Conservation (phyloP, 495 filamentous ascomycete species). For the Trichoderma gamsii region DNA sequence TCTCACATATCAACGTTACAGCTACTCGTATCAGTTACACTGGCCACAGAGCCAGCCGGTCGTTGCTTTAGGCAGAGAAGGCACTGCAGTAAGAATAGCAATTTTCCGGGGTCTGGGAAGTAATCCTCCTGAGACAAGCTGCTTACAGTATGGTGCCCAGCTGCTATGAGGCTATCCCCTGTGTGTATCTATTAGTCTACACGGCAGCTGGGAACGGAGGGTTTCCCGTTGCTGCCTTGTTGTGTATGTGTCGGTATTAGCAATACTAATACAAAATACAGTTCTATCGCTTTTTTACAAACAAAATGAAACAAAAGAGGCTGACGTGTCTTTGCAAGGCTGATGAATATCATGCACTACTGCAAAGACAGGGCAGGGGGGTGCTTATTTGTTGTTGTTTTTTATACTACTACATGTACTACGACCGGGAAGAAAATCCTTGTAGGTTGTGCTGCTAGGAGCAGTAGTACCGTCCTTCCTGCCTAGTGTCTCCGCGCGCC, state of each 20-base stretch:
- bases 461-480: neutral
- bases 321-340: constrained; percentile 11
- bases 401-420: neutral
- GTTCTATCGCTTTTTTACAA: too few species aligned
- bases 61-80: neutral
- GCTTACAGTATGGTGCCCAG: neutral
- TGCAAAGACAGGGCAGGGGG: neutral
- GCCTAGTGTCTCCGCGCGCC: neutral
- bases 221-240: neutral
- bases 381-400: neutral
- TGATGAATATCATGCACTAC: constrained; percentile 2
- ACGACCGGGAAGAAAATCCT: neutral
- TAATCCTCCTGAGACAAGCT: neutral
- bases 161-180: neutral
- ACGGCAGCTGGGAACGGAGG: neutral
- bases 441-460: neutral
- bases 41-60: neutral
- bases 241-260: too few species aligned
- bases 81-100: neutral
- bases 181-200: too few species aligned
- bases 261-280: too few species aligned
- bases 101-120: neutral
- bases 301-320: neutral
- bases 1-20: neutral
- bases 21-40: neutral